Percentiles rank a stretch among this genome's conserved stretches.
These are phyloP conservation scores for Cyberlindnera samutprakarnensis DNA, from an alignment of 805 yeast genomes.

Conservation along the genomic window DNA sequence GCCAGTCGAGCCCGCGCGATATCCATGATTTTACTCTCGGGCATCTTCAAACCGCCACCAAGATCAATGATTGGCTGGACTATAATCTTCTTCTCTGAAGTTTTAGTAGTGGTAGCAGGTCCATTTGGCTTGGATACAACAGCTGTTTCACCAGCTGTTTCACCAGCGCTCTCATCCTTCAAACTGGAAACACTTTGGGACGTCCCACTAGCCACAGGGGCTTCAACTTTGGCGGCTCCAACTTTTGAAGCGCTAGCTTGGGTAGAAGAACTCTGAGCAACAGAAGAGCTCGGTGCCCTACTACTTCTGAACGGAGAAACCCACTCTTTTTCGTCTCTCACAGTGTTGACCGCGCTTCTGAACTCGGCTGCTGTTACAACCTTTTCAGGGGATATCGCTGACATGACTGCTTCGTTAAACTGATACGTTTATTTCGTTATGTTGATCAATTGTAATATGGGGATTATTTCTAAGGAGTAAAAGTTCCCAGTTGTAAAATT, in stretches of 20 bases:
- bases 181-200: background rate
- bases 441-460: too few species aligned
- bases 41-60: constrained; percentile 23
- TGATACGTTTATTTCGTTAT: too few species aligned
- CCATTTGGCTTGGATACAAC: constrained; percentile 2
- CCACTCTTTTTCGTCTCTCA: constrained; percentile 21
- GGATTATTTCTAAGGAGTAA: too few species aligned
- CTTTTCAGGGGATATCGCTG: constrained; percentile 1
- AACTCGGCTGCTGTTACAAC: constrained; percentile 5
- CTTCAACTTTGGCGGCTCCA: background rate
- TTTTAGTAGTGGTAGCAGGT: constrained; percentile 2
- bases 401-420: background rate
- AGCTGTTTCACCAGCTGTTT: background rate
- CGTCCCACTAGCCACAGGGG: background rate
- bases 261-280: too few species aligned
- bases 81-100: constrained; percentile 9
- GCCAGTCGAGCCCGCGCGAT: constrained; percentile 20
- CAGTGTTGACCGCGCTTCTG: constrained; percentile 16
- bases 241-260: background rate
- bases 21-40: constrained; percentile 19
- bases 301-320: constrained; percentile 23
- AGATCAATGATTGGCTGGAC: constrained; percentile 20
- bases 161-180: background rate
- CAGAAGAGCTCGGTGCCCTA: constrained; percentile 1
- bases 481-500: too few species aligned